Conservation (phyloP, 108 stramenopile species). For the Craspedostauros australis region DNA sequence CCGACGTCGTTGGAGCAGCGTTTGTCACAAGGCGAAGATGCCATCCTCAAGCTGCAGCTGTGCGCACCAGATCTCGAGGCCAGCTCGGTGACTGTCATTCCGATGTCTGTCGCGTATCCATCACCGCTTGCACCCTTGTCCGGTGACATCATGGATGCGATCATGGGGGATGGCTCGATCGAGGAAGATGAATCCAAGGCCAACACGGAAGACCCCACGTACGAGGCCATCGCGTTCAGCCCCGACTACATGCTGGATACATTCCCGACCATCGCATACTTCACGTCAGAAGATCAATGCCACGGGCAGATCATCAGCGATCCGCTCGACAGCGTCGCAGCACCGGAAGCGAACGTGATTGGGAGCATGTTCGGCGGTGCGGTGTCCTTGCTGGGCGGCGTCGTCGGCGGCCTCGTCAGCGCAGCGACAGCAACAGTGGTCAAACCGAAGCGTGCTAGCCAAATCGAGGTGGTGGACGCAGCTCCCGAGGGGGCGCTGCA, state of each 20-base stretch:
- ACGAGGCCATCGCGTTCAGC: constrained; percentile 35
- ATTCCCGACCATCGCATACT: constrained; percentile 44
- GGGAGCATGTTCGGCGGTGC: constrained; percentile 3
- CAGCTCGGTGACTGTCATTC: constrained; percentile 12
- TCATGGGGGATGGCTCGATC: constrained; percentile 10
- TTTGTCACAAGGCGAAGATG: constrained; percentile 14
- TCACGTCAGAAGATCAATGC: constrained; percentile 54
- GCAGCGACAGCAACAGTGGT: too few species aligned
- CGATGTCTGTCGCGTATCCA: constrained; percentile 38
- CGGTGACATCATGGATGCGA: constrained; percentile 20
- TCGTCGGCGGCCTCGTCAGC: too few species aligned
- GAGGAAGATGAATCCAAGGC: constrained; percentile 2
- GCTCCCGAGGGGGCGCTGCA: not conserved
- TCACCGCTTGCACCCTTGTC: constrained; percentile 37
- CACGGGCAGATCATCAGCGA: constrained; percentile 7
- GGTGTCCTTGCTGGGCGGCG: too few species aligned
- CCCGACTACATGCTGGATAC: constrained; percentile 13
- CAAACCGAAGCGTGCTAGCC: too few species aligned
- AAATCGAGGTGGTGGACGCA: not conserved
- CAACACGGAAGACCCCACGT: not conserved
- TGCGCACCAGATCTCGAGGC: too few species aligned
- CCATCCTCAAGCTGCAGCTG: too few species aligned
- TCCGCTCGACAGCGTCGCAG: too few species aligned
- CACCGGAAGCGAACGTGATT: not conserved
- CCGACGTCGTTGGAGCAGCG: constrained; percentile 20